Base-by-base conservation (phyloP, 2,329 filamentous ascomycete genomes). In the Aspergillus quadrilineatus region DNA sequence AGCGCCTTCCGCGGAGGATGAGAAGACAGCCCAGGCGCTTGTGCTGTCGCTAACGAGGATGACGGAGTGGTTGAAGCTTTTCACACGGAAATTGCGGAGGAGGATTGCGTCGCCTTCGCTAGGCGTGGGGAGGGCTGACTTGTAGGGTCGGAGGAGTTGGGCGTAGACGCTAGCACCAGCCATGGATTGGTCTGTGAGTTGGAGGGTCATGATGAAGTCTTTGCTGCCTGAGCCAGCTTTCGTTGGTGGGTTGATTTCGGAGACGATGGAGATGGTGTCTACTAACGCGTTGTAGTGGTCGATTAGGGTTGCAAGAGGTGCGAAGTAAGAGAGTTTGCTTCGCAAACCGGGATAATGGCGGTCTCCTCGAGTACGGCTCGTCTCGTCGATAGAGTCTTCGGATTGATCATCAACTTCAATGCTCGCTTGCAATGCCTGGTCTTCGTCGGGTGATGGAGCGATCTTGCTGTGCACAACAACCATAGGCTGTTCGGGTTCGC, bases 21-120 rank as follows among this genome's bases (percentile, higher is more conserved):
- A 60, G 60, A 80, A 79, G 4, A 80, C 75, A 8, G 73, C 77
- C 79, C 79, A 81, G 9, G 77, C 71, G 56, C 77, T 79, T 14
- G 69, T 69, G 10, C 75, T 68, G 2, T 65, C 68, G 60, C 75
- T 79, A 48, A 76, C 60, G 2, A 81, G 68, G 56, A 72, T 71
- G 50, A 77, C 65, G 6, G 68, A 70, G 59, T 74, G 71, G 12
- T 76, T 67, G 48, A 71, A 65, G 56, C 67, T 76, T 41, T 74
- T 70, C 7, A 80, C 75, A 56, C 75, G 74, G 63, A 80, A 78
- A 56, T 79, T 71, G 12, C 77, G 72, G 7, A 81, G 69, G 2
- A 81, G 65, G 34, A 81, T 65, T 2, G 71, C 69, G 57, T 78
- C 74, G 10, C 77, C 78, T 58, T 72, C 66, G 6, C 57, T 57